These are phyloP conservation scores for Agaricus blazei DNA, from an alignment of 768 basidiomycete species.

Conservation along the genomic window DNA sequence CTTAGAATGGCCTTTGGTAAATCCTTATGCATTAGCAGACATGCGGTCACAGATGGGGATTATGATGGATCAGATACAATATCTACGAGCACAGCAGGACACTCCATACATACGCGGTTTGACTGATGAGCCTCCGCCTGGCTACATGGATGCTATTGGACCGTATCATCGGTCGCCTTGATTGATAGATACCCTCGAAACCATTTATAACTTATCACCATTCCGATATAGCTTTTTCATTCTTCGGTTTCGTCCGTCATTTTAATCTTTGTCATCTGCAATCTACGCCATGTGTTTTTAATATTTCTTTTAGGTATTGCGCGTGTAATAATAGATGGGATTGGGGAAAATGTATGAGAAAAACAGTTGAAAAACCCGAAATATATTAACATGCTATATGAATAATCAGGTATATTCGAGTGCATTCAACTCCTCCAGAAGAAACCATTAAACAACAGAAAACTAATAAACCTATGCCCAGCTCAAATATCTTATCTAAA, in stretches of 20 bases:
- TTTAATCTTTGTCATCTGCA: too few relatives aligned
- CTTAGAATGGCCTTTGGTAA: background rate
- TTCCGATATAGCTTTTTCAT: too few relatives aligned
- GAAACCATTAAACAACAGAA: background rate
- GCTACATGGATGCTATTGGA: slow-evolving; percentile 15
- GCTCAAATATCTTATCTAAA: too few relatives aligned
- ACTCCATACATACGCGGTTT: slow-evolving; percentile 26
- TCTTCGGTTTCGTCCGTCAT: too few relatives aligned
- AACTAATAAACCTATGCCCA: background rate
- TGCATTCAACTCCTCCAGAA: background rate
- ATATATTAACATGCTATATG: background rate
- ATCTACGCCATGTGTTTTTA: too few relatives aligned
- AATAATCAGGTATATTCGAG: background rate
- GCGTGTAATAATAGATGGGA: too few relatives aligned
- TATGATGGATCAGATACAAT: slow-evolving; percentile 22
- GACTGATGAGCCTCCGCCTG: slow-evolving; percentile 27
- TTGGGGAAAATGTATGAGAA: too few relatives aligned
- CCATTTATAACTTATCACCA: too few relatives aligned
- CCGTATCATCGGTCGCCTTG: background rate
- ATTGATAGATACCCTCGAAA: background rate
- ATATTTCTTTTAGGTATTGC: too few relatives aligned
- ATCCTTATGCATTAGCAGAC: slow-evolving; percentile 13
- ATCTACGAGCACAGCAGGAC: slow-evolving; percentile 21
- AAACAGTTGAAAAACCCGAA: background rate
- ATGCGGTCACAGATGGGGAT: slow-evolving; percentile 22